These are phyloP conservation scores for Pezicula rhizophila DNA, from an alignment of 2,329 filamentous ascomycete genomes.

Conservation along the genomic window DNA sequence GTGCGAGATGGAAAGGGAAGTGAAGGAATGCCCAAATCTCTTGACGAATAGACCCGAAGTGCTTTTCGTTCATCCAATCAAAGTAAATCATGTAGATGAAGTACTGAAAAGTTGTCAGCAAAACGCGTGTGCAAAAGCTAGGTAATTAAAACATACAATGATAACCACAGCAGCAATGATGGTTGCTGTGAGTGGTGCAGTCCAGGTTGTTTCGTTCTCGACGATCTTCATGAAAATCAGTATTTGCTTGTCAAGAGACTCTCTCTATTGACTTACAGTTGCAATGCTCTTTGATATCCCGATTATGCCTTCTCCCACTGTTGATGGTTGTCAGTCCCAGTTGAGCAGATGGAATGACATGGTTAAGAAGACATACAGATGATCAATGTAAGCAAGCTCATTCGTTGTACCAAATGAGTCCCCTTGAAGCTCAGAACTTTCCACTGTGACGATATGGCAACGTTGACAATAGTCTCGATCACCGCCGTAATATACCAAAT, in stretches of 20 bases:
- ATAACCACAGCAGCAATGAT: slow-evolving; percentile 1
- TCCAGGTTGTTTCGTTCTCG: neutral
- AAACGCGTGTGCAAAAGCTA: neutral
- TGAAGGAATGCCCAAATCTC: slow-evolving; percentile 37
- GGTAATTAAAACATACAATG: neutral
- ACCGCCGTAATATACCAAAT: slow-evolving; percentile 4
- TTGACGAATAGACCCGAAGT: slow-evolving; percentile 3
- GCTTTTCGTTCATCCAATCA: neutral
- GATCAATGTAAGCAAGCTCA: slow-evolving; percentile 48
- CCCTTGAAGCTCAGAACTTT: slow-evolving; percentile 42
- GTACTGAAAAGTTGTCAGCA: slow-evolving; percentile 1
- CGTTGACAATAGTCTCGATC: slow-evolving; percentile 1
- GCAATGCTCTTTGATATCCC: slow-evolving; percentile 1
- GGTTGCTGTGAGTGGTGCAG: neutral
- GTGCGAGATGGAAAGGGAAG: slow-evolving; percentile 47
- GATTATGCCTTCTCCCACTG: slow-evolving; percentile 4
- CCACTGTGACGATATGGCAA: slow-evolving; percentile 1
- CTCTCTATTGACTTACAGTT: neutral
- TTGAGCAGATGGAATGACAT: neutral
- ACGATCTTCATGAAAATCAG: neutral
- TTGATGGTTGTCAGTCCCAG: neutral
- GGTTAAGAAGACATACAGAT: neutral
- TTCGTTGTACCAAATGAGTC: slow-evolving; percentile 49
- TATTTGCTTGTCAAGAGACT: neutral
- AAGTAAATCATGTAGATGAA: slow-evolving; percentile 5